These are phyloP conservation scores for Pisolithus thermaeus DNA, from an alignment of 1,284 basidiomycete genomes.

Conservation along the genomic window DNA sequence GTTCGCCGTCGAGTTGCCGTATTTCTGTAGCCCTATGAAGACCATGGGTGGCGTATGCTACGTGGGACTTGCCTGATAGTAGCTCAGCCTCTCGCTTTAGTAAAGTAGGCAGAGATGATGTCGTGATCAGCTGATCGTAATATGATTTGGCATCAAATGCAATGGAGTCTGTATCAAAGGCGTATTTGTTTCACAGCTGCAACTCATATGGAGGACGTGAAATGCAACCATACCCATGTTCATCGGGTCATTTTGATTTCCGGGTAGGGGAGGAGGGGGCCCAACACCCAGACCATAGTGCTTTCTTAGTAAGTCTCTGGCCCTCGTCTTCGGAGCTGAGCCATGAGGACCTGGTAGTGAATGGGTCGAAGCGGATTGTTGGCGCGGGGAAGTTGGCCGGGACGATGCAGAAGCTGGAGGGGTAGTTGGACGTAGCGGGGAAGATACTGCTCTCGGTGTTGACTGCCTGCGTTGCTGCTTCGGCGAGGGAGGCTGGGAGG, in stretches of 20 bases:
- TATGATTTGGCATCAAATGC: constrained; percentile 77
- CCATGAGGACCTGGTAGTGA: constrained; percentile 17
- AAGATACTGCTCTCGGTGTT: constrained; percentile 17
- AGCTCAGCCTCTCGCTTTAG: constrained; percentile 77
- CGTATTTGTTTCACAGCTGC: constrained; percentile 8
- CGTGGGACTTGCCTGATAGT: constrained; percentile 43
- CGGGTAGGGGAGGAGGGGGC: constrained; percentile 54
- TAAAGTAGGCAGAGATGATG: constrained; percentile 63
- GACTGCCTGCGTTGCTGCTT: constrained; percentile 17
- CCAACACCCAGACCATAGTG: constrained; percentile 78
- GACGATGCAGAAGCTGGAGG: constrained; percentile 13
- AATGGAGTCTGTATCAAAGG: constrained; percentile 53
- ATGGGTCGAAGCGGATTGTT: constrained; percentile 12
- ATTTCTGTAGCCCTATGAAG: constrained; percentile 53
- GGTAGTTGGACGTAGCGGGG: constrained; percentile 22
- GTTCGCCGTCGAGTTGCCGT: constrained; percentile 79
- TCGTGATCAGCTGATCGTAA: constrained; percentile 80
- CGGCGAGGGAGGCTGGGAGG: constrained; percentile 12
- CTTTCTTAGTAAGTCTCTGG: constrained; percentile 71
- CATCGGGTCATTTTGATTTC: constrained; percentile 65
- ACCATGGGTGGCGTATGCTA: constrained; percentile 5
- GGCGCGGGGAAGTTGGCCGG: constrained; percentile 12
- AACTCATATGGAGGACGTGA: not conserved
- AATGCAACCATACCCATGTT: constrained; percentile 51
- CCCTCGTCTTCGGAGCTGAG: constrained; percentile 48